Conservation (phyloP, 768 basidiomycete species). For the Suillus cothurnatus region DNA sequence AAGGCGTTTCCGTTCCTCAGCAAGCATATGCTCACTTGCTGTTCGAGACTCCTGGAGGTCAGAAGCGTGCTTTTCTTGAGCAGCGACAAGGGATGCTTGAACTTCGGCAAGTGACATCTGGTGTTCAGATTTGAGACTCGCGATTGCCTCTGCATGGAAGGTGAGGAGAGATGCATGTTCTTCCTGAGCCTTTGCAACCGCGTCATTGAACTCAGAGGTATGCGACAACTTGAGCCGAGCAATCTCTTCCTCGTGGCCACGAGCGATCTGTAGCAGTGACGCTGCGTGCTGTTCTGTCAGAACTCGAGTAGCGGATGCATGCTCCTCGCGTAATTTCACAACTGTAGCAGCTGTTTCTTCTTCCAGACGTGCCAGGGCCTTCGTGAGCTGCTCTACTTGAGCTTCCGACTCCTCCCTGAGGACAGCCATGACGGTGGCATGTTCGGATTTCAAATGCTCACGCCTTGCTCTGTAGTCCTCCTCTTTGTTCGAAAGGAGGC, state of each 20-base stretch:
- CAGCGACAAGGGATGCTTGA: slow-evolving; percentile 40
- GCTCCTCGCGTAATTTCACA: slow-evolving; percentile 43
- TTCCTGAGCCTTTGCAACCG: slow-evolving; percentile 35
- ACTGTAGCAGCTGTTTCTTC: slow-evolving; percentile 43
- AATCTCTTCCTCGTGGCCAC: slow-evolving; percentile 58
- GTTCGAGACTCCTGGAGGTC: slow-evolving; percentile 39
- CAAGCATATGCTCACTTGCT: slow-evolving; percentile 37
- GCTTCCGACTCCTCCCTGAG: slow-evolving; percentile 38
- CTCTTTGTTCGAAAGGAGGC: slow-evolving; percentile 53
- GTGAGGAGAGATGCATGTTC: slow-evolving; percentile 38
- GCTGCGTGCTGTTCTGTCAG: slow-evolving; percentile 58
- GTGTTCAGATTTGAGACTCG: slow-evolving; percentile 48
- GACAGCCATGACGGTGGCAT: slow-evolving; percentile 33
- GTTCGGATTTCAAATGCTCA: slow-evolving; percentile 37
- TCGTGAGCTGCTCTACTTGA: slow-evolving; percentile 66
- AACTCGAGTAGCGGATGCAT: slow-evolving; percentile 47
- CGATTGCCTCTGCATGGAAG: slow-evolving; percentile 45
- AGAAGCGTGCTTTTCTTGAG: slow-evolving; percentile 36
- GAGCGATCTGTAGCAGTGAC: slow-evolving; percentile 56
- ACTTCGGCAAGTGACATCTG: slow-evolving; percentile 46
- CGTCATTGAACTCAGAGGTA: slow-evolving; percentile 37
- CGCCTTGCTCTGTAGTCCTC: slow-evolving; percentile 54
- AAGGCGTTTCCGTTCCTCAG: slow-evolving; percentile 51
- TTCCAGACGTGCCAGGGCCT: slow-evolving; percentile 50
- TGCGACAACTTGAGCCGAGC: slow-evolving; percentile 51